Base-by-base conservation (phyloP, 768 basidiomycete genomes). In the Leccinum disarticulatum region DNA sequence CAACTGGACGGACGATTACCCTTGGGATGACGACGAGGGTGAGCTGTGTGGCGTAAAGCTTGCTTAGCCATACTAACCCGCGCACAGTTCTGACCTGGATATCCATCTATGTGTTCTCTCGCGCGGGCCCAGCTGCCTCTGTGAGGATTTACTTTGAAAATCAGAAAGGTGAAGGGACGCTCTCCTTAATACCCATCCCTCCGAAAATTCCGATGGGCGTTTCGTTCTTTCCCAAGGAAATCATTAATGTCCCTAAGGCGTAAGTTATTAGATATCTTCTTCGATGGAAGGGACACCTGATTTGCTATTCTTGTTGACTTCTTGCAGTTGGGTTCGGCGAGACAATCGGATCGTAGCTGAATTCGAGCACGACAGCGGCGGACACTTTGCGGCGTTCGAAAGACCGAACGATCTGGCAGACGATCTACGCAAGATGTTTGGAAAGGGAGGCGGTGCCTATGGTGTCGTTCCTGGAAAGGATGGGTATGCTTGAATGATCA, bases 361-460 rank as follows among this genome's bases (percentile, higher is more conserved):
- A 61, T 71, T 76, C 4, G 71, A 77, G 15, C 85, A 87, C 54
- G 72, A 73, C 1, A 66, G 66, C 6, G 85, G 86, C 5, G 85
- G 86, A 1, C 86, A 87, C 68, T 87, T 87, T 65, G 81, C 84
- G 10, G 78, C 85, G 0, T 66, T 79, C 60, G 85, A 87, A 62
- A 69, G 64, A 47, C 84, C 86, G 0, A 73, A 78, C 4, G 69
- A 70, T 3, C 73, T 87, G 15, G 84, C 75, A 0, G 74, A 63
- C 1, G 86, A 85, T 63, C 52, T 87, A 51, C 72, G 80, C 31
- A 79, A 74, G 63, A 86, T 86, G 83, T 87, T 85, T 68, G 79
- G 79, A 38, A 80, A 74, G 58, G 79, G 75, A 10, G 81, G 83
- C 0, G 77, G 77, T 35, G 82, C 81, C 3, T 81, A 76, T 60